Percentiles rank a stretch among this genome's conserved stretches.
phyloP scores from a whole-genome alignment of 768 basidiomycete species.

The Neoboletus magnificus region DNA sequence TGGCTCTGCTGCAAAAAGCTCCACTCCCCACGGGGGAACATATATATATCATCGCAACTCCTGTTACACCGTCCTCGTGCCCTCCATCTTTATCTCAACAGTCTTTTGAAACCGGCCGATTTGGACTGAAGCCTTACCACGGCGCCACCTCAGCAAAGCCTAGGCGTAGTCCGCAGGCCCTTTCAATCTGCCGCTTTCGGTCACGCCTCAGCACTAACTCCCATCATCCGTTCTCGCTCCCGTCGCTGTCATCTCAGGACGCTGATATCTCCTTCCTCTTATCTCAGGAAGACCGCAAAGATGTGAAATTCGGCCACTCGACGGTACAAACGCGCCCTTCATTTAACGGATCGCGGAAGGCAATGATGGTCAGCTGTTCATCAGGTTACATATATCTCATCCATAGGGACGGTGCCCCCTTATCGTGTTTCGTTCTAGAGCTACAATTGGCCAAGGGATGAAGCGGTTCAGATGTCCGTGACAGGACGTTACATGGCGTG shows the following conservation, averaged over 20 bases:
- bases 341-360: slow-evolving; percentile 4
- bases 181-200: slow-evolving; percentile 23
- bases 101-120: not conserved
- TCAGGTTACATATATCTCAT: slow-evolving; percentile 2
- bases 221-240: slow-evolving; percentile 8
- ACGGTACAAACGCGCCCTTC: not conserved
- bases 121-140: not conserved
- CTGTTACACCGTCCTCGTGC: not conserved
- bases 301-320: slow-evolving; percentile 4
- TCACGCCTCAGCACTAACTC: not conserved
- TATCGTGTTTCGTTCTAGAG: not conserved
- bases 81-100: not conserved
- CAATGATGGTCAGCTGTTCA: not conserved
- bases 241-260: not conserved
- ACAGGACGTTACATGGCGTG: slow-evolving; percentile 18
- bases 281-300: not conserved
- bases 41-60: not conserved
- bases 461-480: not conserved
- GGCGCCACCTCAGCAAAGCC: slow-evolving; percentile 2
- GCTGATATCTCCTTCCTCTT: not conserved
- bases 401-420: not conserved
- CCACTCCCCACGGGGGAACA: not conserved
- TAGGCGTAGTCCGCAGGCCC: slow-evolving; percentile 4
- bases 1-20: not conserved
- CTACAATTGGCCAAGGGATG: slow-evolving; percentile 10